These are phyloP conservation scores for Recurvomyces mirabilis DNA, from an alignment of 495 filamentous ascomycete genomes.

Conservation along the genomic window DNA sequence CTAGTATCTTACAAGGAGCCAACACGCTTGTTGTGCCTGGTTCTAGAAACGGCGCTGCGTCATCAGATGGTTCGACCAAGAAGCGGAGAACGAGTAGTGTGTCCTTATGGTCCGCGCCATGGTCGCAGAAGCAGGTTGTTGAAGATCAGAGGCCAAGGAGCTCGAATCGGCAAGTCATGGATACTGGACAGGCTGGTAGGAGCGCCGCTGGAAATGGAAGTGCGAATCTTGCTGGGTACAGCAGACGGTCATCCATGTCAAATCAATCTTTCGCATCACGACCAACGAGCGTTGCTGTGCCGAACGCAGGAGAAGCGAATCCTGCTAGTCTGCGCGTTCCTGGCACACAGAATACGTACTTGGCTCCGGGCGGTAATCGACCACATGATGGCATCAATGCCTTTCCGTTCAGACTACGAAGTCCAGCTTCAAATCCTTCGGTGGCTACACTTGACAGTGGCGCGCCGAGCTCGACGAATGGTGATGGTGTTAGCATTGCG, in stretches of 20 bases:
- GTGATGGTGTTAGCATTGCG: not conserved
- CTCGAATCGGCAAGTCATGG: conserved; percentile 2
- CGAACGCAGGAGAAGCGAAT: not conserved
- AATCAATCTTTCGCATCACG: not conserved
- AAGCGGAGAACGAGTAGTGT: conserved; percentile 9
- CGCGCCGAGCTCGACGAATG: not conserved
- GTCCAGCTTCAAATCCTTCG: not conserved
- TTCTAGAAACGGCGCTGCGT: too few relatives aligned
- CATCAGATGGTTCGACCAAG: too few relatives aligned
- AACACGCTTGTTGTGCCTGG: too few relatives aligned
- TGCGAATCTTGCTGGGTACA: not conserved
- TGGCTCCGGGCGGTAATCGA: conserved; percentile 9
- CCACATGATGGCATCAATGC: conserved; percentile 14
- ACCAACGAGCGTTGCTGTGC: conserved; percentile 4
- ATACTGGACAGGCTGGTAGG: conserved; percentile 3
- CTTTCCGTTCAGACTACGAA: conserved; percentile 13
- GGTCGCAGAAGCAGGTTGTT: conserved; percentile 4
- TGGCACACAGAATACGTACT: conserved; percentile 13
- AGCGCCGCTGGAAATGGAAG: not conserved
- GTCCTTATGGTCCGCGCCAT: not conserved
- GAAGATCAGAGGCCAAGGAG: conserved; percentile 4
- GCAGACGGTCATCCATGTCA: conserved; percentile 1
- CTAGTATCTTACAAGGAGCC: too few relatives aligned
- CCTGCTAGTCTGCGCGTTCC: conserved; percentile 7
- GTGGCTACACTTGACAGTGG: conserved; percentile 14